Base-by-base conservation (phyloP, 192 early-diverging fungal species). In the Coemansia sp. region DNA sequence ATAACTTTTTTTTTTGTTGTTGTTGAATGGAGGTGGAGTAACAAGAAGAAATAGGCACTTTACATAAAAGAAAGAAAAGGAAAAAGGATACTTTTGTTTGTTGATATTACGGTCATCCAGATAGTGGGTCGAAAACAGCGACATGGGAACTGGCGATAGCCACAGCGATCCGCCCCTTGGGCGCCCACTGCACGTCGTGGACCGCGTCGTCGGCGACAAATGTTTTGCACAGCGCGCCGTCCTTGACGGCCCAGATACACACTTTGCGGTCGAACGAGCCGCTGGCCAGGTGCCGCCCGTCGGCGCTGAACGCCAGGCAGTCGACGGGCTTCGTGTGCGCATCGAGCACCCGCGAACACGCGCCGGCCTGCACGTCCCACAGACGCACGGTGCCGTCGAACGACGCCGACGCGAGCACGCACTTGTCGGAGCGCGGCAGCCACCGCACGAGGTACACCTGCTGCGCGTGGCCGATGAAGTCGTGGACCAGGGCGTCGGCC, bases 381-480 rank as follows among this genome's bases (percentile, higher is more conserved):
- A 97, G 57, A 22, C 91, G 83, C 30, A 92, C 82, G 2, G 89
- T 88, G 7, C 82, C 84, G 70, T 95, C 95, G 60, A 93, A 92
- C 16, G 88, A 88, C 10, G 84, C 86, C 21, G 89, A 91, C 16
- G 92, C 86, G 28, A 90, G 52, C 12, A 89, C 82, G 48, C 81
- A 81, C 40, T 77, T 67, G 25, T 79, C 53, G 1, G 67, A 24
- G 11, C 68, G 60, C n/a, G 93, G 92, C n/a, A 88, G 82, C 94
- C 94, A 98, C 24, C 84, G 82, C 42, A 91, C 69, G 14, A 87
- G 82, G 60, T 89, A 92, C 5, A 98, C 88, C 40, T 92, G 89
- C 51, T 87, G 80, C 45, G 77, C 65, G 62, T 98, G 95, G 52
- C 77, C 77, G 19, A 67, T 21, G 45, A 80, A 70, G 48, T 70